A percentile compares a stretch with the other conserved stretches of the same genome.
Conservation (phyloP, 148 eudicot genomes). For the Vaccinium macrocarpon region DNA sequence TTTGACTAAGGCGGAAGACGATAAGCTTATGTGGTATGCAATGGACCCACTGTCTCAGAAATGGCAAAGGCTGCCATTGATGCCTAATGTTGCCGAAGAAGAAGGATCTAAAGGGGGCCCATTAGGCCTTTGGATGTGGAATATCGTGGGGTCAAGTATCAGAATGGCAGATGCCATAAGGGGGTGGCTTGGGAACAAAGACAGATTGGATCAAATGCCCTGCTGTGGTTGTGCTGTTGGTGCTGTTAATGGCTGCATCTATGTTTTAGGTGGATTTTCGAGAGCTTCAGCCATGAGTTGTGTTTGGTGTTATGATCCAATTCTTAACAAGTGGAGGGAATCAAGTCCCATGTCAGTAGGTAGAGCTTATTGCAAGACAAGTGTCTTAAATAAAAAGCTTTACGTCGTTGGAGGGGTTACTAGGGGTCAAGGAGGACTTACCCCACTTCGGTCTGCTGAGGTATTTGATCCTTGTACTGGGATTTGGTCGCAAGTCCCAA, state of each 20-base stretch:
- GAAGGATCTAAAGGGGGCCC: constrained; percentile 49
- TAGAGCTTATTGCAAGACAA: constrained; percentile 87
- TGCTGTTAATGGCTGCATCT: constrained; percentile 76
- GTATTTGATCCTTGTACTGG: constrained; percentile 73
- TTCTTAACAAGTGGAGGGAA: constrained; percentile 70
- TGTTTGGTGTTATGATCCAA: constrained; percentile 78
- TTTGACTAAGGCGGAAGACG: constrained; percentile 53
- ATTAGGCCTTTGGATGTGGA: constrained; percentile 53
- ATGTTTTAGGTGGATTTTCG: constrained; percentile 75
- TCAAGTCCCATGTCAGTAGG: constrained; percentile 64
- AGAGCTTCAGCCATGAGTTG: constrained; percentile 60
- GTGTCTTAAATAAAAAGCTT: constrained; percentile 70
- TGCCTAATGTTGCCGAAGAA: constrained; percentile 52
- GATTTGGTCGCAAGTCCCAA: constrained; percentile 72
- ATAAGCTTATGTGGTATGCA: constrained; percentile 64
- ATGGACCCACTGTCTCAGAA: constrained; percentile 67
- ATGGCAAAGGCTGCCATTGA: constrained; percentile 80
- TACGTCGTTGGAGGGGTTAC: constrained; percentile 94
- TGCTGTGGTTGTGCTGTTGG: constrained; percentile 88
- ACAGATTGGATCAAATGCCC: constrained; percentile 46
- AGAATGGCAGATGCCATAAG: constrained; percentile 67
- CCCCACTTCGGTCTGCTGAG: constrained; percentile 90
- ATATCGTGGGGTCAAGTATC: constrained; percentile 52
- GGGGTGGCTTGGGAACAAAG: constrained; percentile 73
- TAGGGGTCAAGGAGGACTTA: constrained; percentile 64